Percentiles rank a stretch among this genome's conserved stretches.
Evolutionary conservation across 352 stramenopile species (phyloP).

Genomic region (Globisporangium echinulatum): DNA sequence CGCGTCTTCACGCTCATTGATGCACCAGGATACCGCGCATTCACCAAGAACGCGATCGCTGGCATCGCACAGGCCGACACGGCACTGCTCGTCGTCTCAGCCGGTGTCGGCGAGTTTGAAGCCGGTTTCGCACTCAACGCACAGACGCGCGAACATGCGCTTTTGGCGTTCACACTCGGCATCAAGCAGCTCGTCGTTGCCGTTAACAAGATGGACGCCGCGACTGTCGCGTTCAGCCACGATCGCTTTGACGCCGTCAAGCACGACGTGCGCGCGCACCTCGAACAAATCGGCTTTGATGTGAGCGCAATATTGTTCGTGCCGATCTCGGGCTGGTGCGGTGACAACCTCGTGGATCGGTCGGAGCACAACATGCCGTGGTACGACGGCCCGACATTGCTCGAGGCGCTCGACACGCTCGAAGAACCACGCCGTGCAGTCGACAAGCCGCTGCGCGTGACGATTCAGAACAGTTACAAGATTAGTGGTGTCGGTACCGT

Average conservation of each 20-base stretch:
- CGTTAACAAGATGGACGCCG: constrained; percentile 99
- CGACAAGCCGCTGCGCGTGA: constrained; percentile 95
- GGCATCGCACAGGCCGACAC: constrained; percentile 97
- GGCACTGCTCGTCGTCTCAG: constrained; percentile 94
- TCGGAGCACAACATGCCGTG: constrained; percentile 93
- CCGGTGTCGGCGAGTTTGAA: constrained; percentile 91
- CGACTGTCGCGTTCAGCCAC: constrained; percentile 90
- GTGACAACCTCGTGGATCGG: constrained; percentile 96
- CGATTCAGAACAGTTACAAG: constrained; percentile 97
- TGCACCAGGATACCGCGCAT: constrained; percentile 96
- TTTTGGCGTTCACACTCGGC: constrained; percentile 95
- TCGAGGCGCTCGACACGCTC: constrained; percentile 91
- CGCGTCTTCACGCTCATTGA: constrained; percentile 98
- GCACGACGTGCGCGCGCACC: constrained; percentile 84
- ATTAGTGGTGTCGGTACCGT: constrained; percentile 97
- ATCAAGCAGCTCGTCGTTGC: constrained; percentile 98
- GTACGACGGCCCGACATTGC: constrained; percentile 92
- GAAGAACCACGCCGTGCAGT: constrained; percentile 87
- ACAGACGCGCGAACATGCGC: constrained; percentile 93
- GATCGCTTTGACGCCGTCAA: constrained; percentile 94
- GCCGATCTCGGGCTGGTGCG: constrained; percentile 94
- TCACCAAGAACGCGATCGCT: constrained; percentile 99
- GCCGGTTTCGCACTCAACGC: constrained; percentile 94
- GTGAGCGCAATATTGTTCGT: constrained; percentile 93
- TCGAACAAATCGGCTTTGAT: constrained; percentile 97